Evolutionary conservation across 495 filamentous ascomycete genomes (phyloP), one percentile per base, ranked within the genome.

Genomic region (Xylaria flabelliformis): DNA sequence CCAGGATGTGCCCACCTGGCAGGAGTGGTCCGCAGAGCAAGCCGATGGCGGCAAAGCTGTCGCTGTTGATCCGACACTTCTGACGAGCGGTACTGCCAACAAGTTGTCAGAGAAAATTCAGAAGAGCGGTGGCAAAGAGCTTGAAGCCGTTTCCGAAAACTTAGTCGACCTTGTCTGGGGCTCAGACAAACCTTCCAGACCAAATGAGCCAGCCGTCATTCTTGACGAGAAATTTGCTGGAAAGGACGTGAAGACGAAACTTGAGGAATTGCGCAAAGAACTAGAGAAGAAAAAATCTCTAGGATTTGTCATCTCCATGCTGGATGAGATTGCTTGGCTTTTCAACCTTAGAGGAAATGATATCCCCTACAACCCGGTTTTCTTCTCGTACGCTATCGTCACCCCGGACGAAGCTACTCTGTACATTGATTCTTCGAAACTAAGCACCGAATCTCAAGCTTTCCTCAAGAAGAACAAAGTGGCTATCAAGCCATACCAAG

Each of bases 351-450:
- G 97, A 79, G 97, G 97, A 78, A 97, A 86, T 81, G 97, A 99
- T 80, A 99, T 99, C 76, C 92, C 94, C 2, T 99, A 97, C 83
- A 99, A 99, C 77, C 97, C 97, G 0, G 97, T 99, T 44, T 99
- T 98, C 85, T 98, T 98, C 84, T 97, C 97, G 34, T 99, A 98
- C 78, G 94, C 94, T 51, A 86, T 97, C 53, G 86, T 99, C 65
- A 98, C 97, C 5, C 90, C 91, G 3, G 91, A 91, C 9, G 85
- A 90, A 6, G 93, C 92, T 42, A 95, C 92, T 34, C 83, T 99
- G 15, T 99, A 98, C 76, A 85, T 98, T 63, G 91, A 98, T 74
- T 87, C 87, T 3, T 88, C 89, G 6, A 97, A 98, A 80, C 80
- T 99, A 24, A 90, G 81, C 12, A 78, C 86, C 8, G 92, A 93